These are phyloP conservation scores for Oldenlandia corymbosa DNA, from an alignment of 257 asterid species.

Conservation along the genomic window DNA sequence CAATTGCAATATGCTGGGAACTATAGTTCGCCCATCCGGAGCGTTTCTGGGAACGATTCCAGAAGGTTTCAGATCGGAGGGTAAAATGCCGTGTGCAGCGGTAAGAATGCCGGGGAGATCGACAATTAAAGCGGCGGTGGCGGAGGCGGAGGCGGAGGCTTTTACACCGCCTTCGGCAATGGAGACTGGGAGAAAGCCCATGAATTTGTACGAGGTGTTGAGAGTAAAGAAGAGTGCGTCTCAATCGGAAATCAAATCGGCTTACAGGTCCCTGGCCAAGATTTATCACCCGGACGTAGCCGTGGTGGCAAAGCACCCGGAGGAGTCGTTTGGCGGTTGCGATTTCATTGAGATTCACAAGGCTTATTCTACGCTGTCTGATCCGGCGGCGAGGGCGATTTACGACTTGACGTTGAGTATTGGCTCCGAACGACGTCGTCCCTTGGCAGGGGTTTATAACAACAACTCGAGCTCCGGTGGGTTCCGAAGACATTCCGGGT, in stretches of 20 bases:
- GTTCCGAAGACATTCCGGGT: slow-evolving; percentile 36
- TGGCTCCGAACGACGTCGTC: slow-evolving; percentile 20
- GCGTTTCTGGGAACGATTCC: background rate
- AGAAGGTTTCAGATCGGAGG: background rate
- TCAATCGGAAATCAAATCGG: slow-evolving; percentile 68
- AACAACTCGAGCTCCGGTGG: slow-evolving; percentile 13
- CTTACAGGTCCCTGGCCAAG: slow-evolving; percentile 83
- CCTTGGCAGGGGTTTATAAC: background rate
- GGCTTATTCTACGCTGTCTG: slow-evolving; percentile 74
- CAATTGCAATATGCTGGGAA: slow-evolving; percentile 29
- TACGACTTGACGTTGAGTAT: slow-evolving; percentile 50
- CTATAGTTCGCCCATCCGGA: slow-evolving; percentile 9
- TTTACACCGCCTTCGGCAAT: slow-evolving; percentile 14
- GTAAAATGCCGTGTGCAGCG: background rate
- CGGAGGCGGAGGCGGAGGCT: slow-evolving; percentile 44
- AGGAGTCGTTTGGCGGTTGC: slow-evolving; percentile 41
- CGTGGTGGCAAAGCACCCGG: slow-evolving; percentile 16
- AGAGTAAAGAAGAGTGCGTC: slow-evolving; percentile 60
- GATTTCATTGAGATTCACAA: slow-evolving; percentile 70
- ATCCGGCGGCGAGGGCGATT: slow-evolving; percentile 62
- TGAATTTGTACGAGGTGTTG: slow-evolving; percentile 62
- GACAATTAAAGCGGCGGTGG: slow-evolving; percentile 35
- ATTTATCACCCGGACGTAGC: slow-evolving; percentile 76
- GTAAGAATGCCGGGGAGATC: background rate
- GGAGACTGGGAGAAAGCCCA: slow-evolving; percentile 19